Evolutionary conservation across 176 grass and related monocot genomes (phyloP).

Genomic region (Phoenix roebelenii): DNA sequence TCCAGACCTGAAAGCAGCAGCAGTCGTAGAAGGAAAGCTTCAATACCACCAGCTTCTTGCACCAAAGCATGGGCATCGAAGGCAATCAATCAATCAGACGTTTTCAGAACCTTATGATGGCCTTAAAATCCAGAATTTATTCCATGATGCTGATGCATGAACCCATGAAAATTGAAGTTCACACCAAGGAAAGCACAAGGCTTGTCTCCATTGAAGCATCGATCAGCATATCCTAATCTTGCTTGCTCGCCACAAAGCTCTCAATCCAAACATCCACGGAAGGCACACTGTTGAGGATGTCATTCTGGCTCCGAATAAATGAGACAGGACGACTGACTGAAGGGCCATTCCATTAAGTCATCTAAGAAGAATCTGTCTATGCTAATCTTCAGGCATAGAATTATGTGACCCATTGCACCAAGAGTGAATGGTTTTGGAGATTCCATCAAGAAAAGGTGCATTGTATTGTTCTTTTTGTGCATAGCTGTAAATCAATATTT

Average conservation of each 20-base stretch:
- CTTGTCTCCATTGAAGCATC: slow-evolving; percentile 25
- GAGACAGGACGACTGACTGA: no score
- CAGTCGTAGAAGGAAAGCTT: no score
- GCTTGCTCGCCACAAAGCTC: slow-evolving; percentile 33
- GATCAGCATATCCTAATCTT: slow-evolving; percentile 43
- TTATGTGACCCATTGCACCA: not conserved
- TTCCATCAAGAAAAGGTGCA: no score
- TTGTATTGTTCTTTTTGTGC: no score
- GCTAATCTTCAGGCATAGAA: slow-evolving; percentile 16
- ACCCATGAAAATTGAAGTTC: slow-evolving; percentile 34
- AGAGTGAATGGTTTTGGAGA: no score
- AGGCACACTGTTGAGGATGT: slow-evolving; percentile 11
- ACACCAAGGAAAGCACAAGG: slow-evolving; percentile 27
- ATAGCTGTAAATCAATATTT: no score
- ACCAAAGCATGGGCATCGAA: slow-evolving; percentile 36
- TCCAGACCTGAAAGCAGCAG: no score
- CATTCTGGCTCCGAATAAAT: slow-evolving; percentile 12
- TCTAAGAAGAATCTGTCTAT: slow-evolving; percentile 5
- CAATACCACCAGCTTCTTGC: not conserved
- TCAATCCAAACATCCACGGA: slow-evolving; percentile 31
- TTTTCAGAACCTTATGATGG: slow-evolving; percentile 53
- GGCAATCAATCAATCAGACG: slow-evolving; percentile 23
- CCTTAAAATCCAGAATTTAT: slow-evolving; percentile 48
- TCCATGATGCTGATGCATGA: slow-evolving; percentile 37
- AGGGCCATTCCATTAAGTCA: no score